Conservation (phyloP, 2,329 filamentous ascomycete genomes). For the Spiromastix sp. region DNA sequence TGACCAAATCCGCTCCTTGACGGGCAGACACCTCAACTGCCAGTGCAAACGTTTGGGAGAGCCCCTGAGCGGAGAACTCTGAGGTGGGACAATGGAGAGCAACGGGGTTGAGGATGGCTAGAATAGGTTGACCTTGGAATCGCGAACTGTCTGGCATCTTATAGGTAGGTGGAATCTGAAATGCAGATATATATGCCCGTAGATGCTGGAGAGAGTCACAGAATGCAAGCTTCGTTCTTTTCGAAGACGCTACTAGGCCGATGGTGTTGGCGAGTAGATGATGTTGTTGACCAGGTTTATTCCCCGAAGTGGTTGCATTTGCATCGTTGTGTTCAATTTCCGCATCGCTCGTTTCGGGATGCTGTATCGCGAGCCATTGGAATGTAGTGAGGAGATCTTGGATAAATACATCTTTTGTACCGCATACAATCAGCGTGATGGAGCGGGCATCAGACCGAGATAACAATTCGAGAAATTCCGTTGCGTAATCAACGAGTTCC, state of each 20-base stretch:
- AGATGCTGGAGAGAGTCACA: slow-evolving; percentile 66
- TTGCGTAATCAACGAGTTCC: slow-evolving; percentile 41
- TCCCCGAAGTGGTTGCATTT: slow-evolving; percentile 13
- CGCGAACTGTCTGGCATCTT: slow-evolving; percentile 1
- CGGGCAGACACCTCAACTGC: slow-evolving; percentile 28
- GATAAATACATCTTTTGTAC: slow-evolving; percentile 54
- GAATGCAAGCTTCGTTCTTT: slow-evolving; percentile 61
- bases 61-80: slow-evolving; percentile 39
- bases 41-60: slow-evolving; percentile 34
- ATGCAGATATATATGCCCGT: slow-evolving; percentile 60
- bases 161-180: slow-evolving; percentile 19
- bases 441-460: slow-evolving; percentile 46
- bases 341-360: slow-evolving; percentile 4
- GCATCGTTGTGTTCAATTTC: too few species aligned
- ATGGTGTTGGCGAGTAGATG: slow-evolving; percentile 54
- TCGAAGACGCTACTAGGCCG: slow-evolving; percentile 56
- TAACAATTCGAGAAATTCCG: slow-evolving; percentile 52
- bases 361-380: slow-evolving; percentile 45
- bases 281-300: slow-evolving; percentile 4
- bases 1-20: slow-evolving; percentile 21
- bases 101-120: slow-evolving; percentile 32
- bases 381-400: too few species aligned
- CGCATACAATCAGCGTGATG: slow-evolving; percentile 63
- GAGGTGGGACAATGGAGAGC: slow-evolving; percentile 32
- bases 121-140: slow-evolving; percentile 13